phyloP scores from a whole-genome alignment of 2,329 filamentous ascomycete genomes.

The Verticillium klebahnii region DNA sequence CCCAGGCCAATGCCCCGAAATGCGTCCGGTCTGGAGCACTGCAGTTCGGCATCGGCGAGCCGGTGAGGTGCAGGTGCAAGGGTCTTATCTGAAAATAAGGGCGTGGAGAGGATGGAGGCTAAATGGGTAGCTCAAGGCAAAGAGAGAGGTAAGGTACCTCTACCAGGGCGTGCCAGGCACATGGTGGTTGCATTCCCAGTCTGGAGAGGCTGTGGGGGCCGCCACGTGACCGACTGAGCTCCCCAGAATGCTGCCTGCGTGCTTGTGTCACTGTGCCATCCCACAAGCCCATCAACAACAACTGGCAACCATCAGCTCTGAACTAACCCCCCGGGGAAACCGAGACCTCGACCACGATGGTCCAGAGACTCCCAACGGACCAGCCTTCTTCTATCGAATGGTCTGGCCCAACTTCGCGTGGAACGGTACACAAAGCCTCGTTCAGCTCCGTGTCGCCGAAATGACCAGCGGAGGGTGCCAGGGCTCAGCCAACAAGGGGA shows the following conservation, averaged over 20 bases:
- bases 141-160: too few species aligned
- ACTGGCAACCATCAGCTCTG: background rate
- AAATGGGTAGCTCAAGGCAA: too few species aligned
- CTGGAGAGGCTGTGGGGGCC: too few species aligned
- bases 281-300: background rate
- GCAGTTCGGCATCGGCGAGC: too few species aligned
- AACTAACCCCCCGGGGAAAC: background rate
- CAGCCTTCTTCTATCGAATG: background rate
- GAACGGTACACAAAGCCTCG: background rate
- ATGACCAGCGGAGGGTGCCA: background rate
- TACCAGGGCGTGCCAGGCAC: background rate
- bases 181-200: background rate
- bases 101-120: too few species aligned
- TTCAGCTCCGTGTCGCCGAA: background rate
- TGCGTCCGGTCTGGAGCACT: too few species aligned
- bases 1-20: too few species aligned
- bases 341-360: background rate
- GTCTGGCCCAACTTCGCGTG: background rate
- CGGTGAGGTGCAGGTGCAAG: too few species aligned
- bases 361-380: too few species aligned
- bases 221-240: background rate
- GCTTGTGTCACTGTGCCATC: too few species aligned
- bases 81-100: too few species aligned
- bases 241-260: too few species aligned
- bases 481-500: background rate